Evolutionary conservation across 257 asterid genomes (phyloP).

Genomic region (Jasminum sambac): DNA sequence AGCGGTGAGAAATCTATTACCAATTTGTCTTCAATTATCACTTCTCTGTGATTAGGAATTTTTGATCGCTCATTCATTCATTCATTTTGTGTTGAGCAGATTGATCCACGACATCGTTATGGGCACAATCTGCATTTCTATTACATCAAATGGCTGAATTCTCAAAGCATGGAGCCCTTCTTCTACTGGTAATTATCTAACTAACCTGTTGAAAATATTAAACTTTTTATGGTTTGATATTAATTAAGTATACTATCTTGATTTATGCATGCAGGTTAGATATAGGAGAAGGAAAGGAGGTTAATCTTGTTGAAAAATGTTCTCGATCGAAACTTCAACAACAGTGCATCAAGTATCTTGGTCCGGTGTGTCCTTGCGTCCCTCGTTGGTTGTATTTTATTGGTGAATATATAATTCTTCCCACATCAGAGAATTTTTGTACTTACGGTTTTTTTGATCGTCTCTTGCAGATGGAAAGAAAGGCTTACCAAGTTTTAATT

Average conservation of each 20-base stretch:
- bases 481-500: slow-evolving; percentile 69
- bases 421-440: background rate
- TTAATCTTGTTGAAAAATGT: slow-evolving; percentile 69
- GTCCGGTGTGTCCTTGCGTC: slow-evolving; percentile 55
- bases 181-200: slow-evolving; percentile 77
- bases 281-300: slow-evolving; percentile 92
- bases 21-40: background rate
- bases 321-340: slow-evolving; percentile 87
- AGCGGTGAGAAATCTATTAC: slow-evolving; percentile 61
- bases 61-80: slow-evolving; percentile 29
- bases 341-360: slow-evolving; percentile 96
- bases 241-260: slow-evolving; percentile 22
- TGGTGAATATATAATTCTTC: background rate
- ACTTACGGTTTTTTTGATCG: slow-evolving; percentile 1
- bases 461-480: slow-evolving; percentile 69
- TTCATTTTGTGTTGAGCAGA: slow-evolving; percentile 43
- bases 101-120: slow-evolving; percentile 95
- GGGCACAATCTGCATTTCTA: slow-evolving; percentile 95
- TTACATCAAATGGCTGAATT: slow-evolving; percentile 73
- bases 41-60: background rate
- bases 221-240: background rate
- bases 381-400: background rate
- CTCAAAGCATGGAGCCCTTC: slow-evolving; percentile 93
- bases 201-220: background rate
- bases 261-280: slow-evolving; percentile 74